Evolutionary conservation across 2,329 filamentous ascomycete species (phyloP), one percentile per base, ranked within the genome.

Genomic region (Cercospora sesami): DNA sequence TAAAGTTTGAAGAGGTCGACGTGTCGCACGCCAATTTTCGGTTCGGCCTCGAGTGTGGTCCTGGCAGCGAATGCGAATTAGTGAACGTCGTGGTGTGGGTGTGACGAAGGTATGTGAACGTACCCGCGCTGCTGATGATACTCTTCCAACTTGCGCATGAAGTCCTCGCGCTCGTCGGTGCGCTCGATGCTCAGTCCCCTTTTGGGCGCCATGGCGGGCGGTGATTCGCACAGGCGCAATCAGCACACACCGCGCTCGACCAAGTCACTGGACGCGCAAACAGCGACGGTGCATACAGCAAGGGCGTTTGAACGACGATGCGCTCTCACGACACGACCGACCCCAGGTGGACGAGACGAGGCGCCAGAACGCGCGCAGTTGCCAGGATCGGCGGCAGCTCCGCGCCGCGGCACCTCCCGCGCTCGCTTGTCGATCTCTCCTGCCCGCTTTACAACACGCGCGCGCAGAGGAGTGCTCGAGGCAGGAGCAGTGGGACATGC

Each of bases 1-100:
- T 92, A 96, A 31, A 96, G 86, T 75, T 91, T 90, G 77, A 89
- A 83, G 30, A 96, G 84, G 76, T 96, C 91, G 69, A 96, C 86
- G 71, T 90, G 89, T 68, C 89, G 89, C 73, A 86, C 86, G 69
- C 91, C 92, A 74, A 96, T 88, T 81, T 92, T 93, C 62, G 93
- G 93, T 78, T 94, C 90, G 31, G 89, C 85, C 69, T 96, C 93
- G 73, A 96, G 88, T 66, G 84, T 81, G 7, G 92, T 96, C 64
- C 85, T 87, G 75, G 67, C 16, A 63, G 45, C 66, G 72, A 68
- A 71, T 70, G 64, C 65, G 65, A 55, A 72, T 75, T 73, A 74
- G 72, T 26, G 23, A 6, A n/a, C 18, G 39, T 5, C 10, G 26
- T 51, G 59, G 16, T 33, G 23, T 14, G 12, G 16, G 45, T 8